Percentiles rank a stretch among this genome's conserved stretches.
phyloP scores from a whole-genome alignment of 179 eudicot species.

The Drosera spatulata region DNA sequence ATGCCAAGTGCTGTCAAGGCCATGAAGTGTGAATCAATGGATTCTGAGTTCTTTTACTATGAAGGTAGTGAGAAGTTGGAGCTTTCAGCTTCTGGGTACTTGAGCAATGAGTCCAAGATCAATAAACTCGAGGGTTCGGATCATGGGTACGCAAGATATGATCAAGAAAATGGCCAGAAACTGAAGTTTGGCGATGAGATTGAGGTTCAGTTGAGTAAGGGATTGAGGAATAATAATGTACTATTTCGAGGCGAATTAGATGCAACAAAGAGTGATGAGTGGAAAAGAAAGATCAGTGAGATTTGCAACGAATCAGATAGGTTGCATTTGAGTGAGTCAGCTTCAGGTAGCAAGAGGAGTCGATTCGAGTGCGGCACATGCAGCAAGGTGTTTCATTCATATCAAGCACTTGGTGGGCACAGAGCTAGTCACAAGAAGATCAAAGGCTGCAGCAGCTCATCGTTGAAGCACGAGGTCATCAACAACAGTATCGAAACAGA shows the following conservation, averaged over 20 bases:
- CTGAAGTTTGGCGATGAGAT: neutral
- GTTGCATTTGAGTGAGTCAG: no score
- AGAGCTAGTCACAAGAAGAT: constrained; percentile 96
- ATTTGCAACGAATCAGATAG: no score
- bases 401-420: constrained; percentile 95
- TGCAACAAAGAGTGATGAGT: neutral
- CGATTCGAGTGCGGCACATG: constrained; percentile 87
- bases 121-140: constrained; percentile 25
- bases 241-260: no score
- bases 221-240: neutral
- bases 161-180: constrained; percentile 1
- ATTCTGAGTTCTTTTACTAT: no score
- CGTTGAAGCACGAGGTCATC: constrained; percentile 33
- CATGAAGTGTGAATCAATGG: no score
- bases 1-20: no score
- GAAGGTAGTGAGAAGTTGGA: no score
- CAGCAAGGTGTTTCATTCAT: constrained; percentile 78
- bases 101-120: no score
- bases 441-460: constrained; percentile 73
- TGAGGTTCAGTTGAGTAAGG: neutral
- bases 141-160: constrained; percentile 23
- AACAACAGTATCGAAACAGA: constrained; percentile 8
- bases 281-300: constrained; percentile 11
- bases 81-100: no score
- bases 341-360: constrained; percentile 30